Evolutionary conservation across 768 basidiomycete genomes (phyloP).

Genomic region (Suillus lakei): DNA sequence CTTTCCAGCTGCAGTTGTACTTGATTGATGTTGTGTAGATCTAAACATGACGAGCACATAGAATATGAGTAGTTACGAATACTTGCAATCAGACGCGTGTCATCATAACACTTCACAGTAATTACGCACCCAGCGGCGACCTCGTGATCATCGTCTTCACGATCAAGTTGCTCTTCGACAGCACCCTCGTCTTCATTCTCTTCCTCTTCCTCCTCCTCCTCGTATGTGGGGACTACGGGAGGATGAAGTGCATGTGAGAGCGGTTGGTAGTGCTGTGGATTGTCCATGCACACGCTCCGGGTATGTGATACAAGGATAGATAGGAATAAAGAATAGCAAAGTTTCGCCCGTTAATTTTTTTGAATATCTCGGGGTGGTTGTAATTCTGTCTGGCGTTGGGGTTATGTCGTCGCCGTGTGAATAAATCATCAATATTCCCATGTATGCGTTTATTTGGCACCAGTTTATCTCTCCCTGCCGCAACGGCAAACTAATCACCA

Average conservation of each 20-base stretch:
- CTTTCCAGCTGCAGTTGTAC: constrained; percentile 19
- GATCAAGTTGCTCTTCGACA: constrained; percentile 68
- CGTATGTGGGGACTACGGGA: constrained; percentile 43
- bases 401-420: constrained; percentile 11
- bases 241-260: constrained; percentile 79
- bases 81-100: constrained; percentile 14
- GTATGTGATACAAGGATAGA: constrained; percentile 9
- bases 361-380: constrained; percentile 13
- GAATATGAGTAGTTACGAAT: constrained; percentile 14
- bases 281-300: constrained; percentile 48
- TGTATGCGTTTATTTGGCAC: constrained; percentile 10
- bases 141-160: constrained; percentile 48
- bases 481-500: not conserved
- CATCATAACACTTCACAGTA: constrained; percentile 15
- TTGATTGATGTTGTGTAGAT: constrained; percentile 20
- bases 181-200: constrained; percentile 80
- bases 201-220: constrained; percentile 64
- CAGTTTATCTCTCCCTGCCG: constrained; percentile 1
- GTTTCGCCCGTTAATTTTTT: constrained; percentile 8
- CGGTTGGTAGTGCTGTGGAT: constrained; percentile 81
- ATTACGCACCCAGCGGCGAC: constrained; percentile 38
- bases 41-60: constrained; percentile 25
- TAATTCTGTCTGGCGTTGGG: constrained; percentile 7
- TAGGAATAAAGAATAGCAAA: constrained; percentile 15
- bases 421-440: constrained; percentile 9